A percentile compares a stretch with the other conserved stretches of the same genome.
These are phyloP conservation scores for Nakataea oryzae DNA, from an alignment of 2,329 filamentous ascomycete genomes.

Conservation along the genomic window DNA sequence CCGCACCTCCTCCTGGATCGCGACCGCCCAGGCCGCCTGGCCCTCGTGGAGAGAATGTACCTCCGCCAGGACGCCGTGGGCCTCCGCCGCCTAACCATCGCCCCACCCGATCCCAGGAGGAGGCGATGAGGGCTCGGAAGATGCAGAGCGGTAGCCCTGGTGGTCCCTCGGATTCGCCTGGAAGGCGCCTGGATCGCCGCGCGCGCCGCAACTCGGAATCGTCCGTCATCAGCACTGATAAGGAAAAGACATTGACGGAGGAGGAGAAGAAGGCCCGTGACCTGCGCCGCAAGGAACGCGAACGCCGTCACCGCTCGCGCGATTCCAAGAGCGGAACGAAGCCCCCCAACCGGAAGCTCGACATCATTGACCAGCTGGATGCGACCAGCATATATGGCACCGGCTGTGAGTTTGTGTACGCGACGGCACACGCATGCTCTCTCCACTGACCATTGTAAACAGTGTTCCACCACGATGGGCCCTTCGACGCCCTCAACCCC, in stretches of 20 bases:
- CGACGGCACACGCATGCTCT: background rate
- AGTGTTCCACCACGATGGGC: conserved; percentile 97
- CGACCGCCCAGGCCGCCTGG: conserved; percentile 23
- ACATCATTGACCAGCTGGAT: conserved; percentile 94
- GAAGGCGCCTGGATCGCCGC: conserved; percentile 20
- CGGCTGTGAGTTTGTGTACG: conserved; percentile 54
- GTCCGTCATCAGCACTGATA: conserved; percentile 48
- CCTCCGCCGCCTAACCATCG: conserved; percentile 41
- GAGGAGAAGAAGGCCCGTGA: conserved; percentile 44
- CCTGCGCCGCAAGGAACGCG: conserved; percentile 38
- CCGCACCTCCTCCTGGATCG: conserved; percentile 14
- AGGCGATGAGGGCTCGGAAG: conserved; percentile 42
- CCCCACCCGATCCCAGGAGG: conserved; percentile 56
- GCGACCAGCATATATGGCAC: conserved; percentile 93
- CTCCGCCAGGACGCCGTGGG: conserved; percentile 29
- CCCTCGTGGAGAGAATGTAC: conserved; percentile 35
- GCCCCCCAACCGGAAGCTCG: conserved; percentile 46
- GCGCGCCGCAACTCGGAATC: conserved; percentile 71
- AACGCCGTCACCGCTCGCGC: conserved; percentile 39
- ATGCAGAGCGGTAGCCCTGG: conserved; percentile 22
- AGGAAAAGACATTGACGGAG: conserved; percentile 47
- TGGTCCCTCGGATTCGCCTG: background rate
- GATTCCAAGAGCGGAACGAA: conserved; percentile 42
- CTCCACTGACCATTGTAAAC: background rate
- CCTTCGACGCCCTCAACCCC: conserved; percentile 92